Percentiles rank a stretch among this genome's conserved stretches.
Evolutionary conservation across 164 flowering plant species (phyloP).

Genomic region (Chloranthus sessilifolius): DNA sequence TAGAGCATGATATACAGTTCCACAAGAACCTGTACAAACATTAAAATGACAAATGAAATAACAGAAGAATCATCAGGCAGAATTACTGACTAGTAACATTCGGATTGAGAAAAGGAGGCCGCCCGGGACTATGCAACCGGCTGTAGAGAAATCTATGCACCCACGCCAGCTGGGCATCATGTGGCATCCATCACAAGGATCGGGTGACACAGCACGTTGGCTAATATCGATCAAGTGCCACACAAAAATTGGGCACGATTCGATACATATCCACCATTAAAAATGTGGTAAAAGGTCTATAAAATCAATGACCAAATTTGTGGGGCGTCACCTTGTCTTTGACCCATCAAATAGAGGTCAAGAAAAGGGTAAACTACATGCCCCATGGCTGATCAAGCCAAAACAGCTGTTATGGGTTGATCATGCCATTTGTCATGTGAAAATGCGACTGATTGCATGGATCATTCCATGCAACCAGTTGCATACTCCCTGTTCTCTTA

Average conservation of each 20-base stretch:
- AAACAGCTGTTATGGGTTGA: no score
- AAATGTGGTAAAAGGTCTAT: no score
- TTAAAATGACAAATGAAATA: background rate
- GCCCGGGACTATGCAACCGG: background rate
- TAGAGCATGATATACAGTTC: constrained; percentile 92
- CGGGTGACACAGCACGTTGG: background rate
- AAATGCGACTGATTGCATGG: background rate
- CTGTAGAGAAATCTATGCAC: background rate
- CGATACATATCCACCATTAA: no score
- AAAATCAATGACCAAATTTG: no score
- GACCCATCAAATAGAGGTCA: no score
- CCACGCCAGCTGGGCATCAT: no score
- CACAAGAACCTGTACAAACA: constrained; percentile 76
- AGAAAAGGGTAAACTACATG: no score
- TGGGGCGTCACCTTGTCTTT: no score
- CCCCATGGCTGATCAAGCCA: no score
- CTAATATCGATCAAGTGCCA: background rate
- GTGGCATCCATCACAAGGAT: background rate
- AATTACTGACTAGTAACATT: background rate
- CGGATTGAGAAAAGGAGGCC: background rate
- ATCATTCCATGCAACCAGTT: background rate
- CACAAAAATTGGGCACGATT: no score
- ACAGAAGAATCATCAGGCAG: background rate
- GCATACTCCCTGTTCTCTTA: no score
- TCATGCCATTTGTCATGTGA: no score